These are phyloP conservation scores for Schwanniomyces vanrijiae DNA, from an alignment of 805 yeast species.

Conservation along the genomic window DNA sequence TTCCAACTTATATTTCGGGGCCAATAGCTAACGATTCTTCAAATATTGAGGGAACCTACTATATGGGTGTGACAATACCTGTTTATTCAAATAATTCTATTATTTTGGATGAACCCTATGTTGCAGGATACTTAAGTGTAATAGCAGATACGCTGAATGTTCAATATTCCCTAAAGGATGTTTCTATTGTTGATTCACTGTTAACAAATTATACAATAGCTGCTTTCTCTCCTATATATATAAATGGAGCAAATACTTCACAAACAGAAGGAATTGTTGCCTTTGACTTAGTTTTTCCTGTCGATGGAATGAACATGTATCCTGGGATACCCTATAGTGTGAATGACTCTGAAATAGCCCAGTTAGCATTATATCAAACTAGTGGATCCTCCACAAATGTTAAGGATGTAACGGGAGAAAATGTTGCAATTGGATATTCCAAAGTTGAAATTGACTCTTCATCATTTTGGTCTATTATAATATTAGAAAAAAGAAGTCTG, in stretches of 20 bases:
- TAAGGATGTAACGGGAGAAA: conserved; percentile 17
- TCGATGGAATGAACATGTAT: conserved; percentile 20
- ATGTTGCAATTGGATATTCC: conserved; percentile 37
- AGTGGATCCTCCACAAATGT: conserved; percentile 31
- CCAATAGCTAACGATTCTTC: conserved; percentile 51
- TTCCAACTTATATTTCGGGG: conserved; percentile 51
- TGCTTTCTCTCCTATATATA: conserved; percentile 34
- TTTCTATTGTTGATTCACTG: conserved; percentile 10
- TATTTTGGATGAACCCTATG: conserved; percentile 48
- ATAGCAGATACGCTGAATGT: conserved; percentile 34
- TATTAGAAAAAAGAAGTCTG: conserved; percentile 59
- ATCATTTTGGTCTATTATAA: conserved; percentile 67
- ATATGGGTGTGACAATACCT: conserved; percentile 77
- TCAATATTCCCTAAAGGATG: conserved; percentile 25
- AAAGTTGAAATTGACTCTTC: conserved; percentile 29
- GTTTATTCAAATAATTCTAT: conserved; percentile 74
- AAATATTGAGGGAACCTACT: conserved; percentile 36
- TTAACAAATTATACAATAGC: conserved; percentile 26
- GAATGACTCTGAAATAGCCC: conserved; percentile 24
- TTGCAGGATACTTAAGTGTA: conserved; percentile 73
- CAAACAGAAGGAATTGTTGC: conserved; percentile 46
- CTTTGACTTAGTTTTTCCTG: conserved; percentile 16
- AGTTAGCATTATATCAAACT: conserved; percentile 23
- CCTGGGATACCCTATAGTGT: conserved; percentile 28
- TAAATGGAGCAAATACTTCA: conserved; percentile 13